phyloP scores from a whole-genome alignment of 2,329 filamentous ascomycete species.

The Diplodia scrobiculata region DNA sequence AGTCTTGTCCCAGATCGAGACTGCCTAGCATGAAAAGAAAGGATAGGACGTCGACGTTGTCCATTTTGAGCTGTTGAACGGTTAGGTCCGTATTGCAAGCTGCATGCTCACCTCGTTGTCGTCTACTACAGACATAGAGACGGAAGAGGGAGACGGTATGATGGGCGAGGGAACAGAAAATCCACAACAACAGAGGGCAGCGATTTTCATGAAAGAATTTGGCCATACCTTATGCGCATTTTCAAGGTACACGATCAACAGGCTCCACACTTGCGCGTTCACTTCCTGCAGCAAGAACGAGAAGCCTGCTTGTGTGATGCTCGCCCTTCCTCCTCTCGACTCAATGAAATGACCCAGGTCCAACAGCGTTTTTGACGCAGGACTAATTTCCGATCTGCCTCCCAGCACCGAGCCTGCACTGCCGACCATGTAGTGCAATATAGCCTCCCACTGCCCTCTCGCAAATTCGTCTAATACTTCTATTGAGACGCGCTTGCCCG shows the following conservation, averaged over 20 bases:
- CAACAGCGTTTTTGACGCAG: conserved; percentile 79
- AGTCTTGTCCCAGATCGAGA: conserved; percentile 86
- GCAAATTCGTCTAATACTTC: conserved; percentile 80
- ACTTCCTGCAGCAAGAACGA: conserved; percentile 92
- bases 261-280: conserved; percentile 95
- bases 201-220: neutral
- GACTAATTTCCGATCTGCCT: conserved; percentile 43
- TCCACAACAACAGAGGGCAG: neutral
- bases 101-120: too few relatives aligned
- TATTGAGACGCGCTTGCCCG: conserved; percentile 65
- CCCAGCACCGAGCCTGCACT: conserved; percentile 53
- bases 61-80: conserved; percentile 63
- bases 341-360: conserved; percentile 80
- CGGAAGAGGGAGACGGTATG: neutral
- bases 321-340: conserved; percentile 56
- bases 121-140: too few relatives aligned
- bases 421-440: conserved; percentile 91
- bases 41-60: conserved; percentile 88
- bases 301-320: conserved; percentile 91
- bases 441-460: conserved; percentile 88
- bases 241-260: conserved; percentile 90
- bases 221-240: conserved; percentile 55
- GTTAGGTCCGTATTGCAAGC: neutral
- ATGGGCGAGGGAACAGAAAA: neutral
- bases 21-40: conserved; percentile 96